phyloP scores from a whole-genome alignment of 2,329 filamentous ascomycete genomes.

The Ceratocystis colombiana region DNA sequence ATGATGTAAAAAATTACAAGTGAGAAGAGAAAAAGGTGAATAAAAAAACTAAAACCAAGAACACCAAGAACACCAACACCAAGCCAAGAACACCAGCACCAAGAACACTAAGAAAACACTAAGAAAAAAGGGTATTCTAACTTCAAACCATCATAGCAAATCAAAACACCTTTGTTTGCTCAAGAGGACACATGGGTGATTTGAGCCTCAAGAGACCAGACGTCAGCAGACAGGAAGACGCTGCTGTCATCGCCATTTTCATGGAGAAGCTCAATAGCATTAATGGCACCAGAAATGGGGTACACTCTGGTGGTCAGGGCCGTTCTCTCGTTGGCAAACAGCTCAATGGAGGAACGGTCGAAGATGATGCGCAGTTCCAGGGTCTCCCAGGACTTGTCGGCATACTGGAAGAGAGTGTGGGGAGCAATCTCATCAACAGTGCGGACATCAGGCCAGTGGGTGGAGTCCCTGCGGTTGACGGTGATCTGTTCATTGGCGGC shows the following conservation, averaged over 20 bases:
- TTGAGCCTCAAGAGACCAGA: slow-evolving; percentile 20
- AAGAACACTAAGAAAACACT: not conserved
- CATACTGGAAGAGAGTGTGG: slow-evolving; percentile 24
- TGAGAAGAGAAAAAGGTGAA: no score
- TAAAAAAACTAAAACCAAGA: no score
- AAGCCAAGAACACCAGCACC: no score
- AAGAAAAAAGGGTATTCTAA: not conserved
- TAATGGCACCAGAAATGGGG: slow-evolving; percentile 25
- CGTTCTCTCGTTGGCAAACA: slow-evolving; percentile 28
- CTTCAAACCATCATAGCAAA: slow-evolving; percentile 12
- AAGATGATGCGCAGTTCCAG: slow-evolving; percentile 27
- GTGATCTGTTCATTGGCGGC: slow-evolving; percentile 24
- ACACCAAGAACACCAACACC: no score
- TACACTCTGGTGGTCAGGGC: slow-evolving; percentile 28
- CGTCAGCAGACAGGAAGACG: slow-evolving; percentile 19
- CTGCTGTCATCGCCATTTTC: slow-evolving; percentile 2
- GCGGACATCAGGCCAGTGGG: slow-evolving; percentile 22
- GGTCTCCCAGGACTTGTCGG: slow-evolving; percentile 26
- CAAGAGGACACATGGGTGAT: slow-evolving; percentile 13
- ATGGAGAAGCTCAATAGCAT: slow-evolving; percentile 26
- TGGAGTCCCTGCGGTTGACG: slow-evolving; percentile 26
- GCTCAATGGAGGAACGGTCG: slow-evolving; percentile 28
- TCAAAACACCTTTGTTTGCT: not conserved
- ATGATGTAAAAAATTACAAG: no score
- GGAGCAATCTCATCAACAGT: slow-evolving; percentile 22